Evolutionary conservation across 352 stramenopile species (phyloP).

Genomic region (Elongisporangium anandrum): DNA sequence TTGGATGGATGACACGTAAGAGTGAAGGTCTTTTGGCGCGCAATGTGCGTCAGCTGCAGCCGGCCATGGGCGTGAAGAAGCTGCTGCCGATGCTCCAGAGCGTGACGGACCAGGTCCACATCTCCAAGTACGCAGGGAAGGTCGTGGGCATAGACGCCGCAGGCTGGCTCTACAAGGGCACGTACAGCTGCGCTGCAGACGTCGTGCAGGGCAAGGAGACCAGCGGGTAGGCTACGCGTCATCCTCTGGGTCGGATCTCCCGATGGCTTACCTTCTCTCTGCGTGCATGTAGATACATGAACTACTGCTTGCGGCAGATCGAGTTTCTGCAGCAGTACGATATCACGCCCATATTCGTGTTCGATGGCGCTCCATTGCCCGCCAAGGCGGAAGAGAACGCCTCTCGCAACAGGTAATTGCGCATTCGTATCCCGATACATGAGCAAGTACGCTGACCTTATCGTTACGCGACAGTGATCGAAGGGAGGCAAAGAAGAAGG

Average conservation of each 20-base stretch:
- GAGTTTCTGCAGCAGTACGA: slow-evolving; percentile 80
- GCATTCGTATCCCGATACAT: too few species aligned
- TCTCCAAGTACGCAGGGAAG: slow-evolving; percentile 74
- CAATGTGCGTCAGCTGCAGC: too few species aligned
- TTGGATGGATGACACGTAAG: too few species aligned
- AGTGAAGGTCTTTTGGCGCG: background rate
- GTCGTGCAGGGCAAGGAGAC: slow-evolving; percentile 60
- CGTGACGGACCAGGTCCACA: slow-evolving; percentile 65
- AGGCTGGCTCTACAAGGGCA: slow-evolving; percentile 89
- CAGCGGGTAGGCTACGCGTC: slow-evolving; percentile 24
- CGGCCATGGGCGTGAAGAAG: slow-evolving; percentile 60
- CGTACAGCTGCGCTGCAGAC: slow-evolving; percentile 84
- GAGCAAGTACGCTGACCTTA: too few species aligned
- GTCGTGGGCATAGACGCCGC: slow-evolving; percentile 67
- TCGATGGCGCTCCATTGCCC: slow-evolving; percentile 90
- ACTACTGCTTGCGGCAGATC: slow-evolving; percentile 87
- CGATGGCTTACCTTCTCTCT: too few species aligned
- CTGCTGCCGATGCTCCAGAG: slow-evolving; percentile 65
- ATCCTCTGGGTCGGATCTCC: too few species aligned
- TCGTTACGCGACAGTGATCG: too few species aligned
- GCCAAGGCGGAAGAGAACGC: slow-evolving; percentile 76
- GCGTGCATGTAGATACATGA: slow-evolving; percentile 51
- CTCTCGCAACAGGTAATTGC: slow-evolving; percentile 41
- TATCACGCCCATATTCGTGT: slow-evolving; percentile 90
- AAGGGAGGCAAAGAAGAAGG: slow-evolving; percentile 37